Conservation (phyloP, 1,284 basidiomycete species). For the Ganoderma boninense region DNA sequence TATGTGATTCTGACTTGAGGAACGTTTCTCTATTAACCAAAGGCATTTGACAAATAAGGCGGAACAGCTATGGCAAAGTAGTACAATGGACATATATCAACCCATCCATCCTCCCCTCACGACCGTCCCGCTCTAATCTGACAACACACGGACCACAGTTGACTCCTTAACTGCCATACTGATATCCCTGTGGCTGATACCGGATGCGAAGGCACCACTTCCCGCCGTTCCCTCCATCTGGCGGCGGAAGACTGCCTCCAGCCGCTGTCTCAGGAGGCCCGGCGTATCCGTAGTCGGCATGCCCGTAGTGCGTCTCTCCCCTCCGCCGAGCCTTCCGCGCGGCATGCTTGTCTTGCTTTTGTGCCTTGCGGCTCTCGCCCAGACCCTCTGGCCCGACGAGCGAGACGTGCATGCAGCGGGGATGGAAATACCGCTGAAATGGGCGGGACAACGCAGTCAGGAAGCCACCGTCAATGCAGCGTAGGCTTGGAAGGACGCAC, state of each 20-base stretch:
- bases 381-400: slow-evolving; percentile 9
- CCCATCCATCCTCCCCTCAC: too few species aligned
- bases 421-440: slow-evolving; percentile 32
- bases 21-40: too few species aligned
- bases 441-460: too few species aligned
- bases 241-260: background rate
- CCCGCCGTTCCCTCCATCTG: background rate
- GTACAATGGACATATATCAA: too few species aligned
- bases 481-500: slow-evolving; percentile 7
- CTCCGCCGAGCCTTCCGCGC: background rate
- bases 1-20: too few species aligned
- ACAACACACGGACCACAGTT: too few species aligned
- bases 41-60: too few species aligned
- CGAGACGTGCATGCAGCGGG: slow-evolving; percentile 29
- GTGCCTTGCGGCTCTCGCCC: background rate
- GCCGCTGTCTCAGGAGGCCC: background rate
- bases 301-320: background rate
- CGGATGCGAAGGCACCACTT: background rate
- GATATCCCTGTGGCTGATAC: background rate
- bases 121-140: too few species aligned
- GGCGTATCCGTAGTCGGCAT: background rate
- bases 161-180: background rate
- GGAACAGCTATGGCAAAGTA: too few species aligned
- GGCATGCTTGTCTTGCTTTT: background rate
- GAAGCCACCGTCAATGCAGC: too few species aligned